phyloP scores from a whole-genome alignment of 768 basidiomycete species.

The Tulasnella sp. region DNA sequence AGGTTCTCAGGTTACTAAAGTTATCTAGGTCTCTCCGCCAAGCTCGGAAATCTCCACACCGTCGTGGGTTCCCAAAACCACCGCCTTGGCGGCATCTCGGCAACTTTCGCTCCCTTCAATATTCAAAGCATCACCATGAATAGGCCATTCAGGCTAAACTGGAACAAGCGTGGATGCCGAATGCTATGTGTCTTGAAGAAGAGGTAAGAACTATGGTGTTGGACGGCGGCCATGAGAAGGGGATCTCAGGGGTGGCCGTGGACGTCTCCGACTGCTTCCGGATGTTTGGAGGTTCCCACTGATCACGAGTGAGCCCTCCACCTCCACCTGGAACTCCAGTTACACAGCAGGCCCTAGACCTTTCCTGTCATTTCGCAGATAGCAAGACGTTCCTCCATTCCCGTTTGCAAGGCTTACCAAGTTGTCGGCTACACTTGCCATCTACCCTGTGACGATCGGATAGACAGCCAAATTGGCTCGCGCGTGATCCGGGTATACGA shows the following conservation, averaged over 20 bases:
- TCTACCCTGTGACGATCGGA: neutral
- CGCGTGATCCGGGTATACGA: neutral
- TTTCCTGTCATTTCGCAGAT: neutral
- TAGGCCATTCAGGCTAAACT: neutral
- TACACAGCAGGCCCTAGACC: neutral
- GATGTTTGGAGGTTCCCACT: neutral
- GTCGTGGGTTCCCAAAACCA: neutral
- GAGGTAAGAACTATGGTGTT: neutral
- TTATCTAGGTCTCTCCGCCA: neutral
- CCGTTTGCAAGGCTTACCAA: neutral
- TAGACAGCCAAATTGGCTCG: neutral
- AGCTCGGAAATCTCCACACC: conserved; percentile 1
- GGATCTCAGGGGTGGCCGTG: neutral
- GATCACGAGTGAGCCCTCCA: neutral
- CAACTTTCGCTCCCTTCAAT: neutral
- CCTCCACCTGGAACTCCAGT: neutral
- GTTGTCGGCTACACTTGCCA: neutral
- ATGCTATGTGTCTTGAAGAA: neutral
- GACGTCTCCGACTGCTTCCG: neutral
- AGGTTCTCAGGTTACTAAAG: neutral
- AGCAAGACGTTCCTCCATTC: neutral
- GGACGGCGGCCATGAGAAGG: neutral
- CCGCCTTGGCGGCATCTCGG: neutral
- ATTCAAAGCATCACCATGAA: neutral
- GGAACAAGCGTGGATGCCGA: neutral